Conservation (phyloP, 2,329 filamentous ascomycete species). For the Tolypocladium ovalisporum region DNA sequence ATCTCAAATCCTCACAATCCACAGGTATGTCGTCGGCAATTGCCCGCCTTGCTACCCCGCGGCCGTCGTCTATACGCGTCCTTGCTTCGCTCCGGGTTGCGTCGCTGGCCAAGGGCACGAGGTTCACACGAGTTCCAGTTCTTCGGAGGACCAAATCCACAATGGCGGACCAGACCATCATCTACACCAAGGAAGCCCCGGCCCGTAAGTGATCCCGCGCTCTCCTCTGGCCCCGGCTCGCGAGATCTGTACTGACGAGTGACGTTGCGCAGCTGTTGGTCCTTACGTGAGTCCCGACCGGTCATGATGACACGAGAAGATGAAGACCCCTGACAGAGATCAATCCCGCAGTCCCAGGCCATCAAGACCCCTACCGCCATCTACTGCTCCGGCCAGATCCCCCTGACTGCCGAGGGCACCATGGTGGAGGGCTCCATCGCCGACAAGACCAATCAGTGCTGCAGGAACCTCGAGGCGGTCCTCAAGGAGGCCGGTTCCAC, state of each 20-base stretch:
- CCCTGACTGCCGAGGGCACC: conserved; percentile 45
- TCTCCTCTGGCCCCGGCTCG: conserved; percentile 2
- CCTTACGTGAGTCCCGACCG: conserved; percentile 43
- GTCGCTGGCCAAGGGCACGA: conserved; percentile 5
- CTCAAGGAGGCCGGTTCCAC: conserved; percentile 71
- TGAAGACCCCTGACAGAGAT: background rate
- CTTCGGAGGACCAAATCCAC: conserved; percentile 22
- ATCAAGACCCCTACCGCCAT: conserved; percentile 55
- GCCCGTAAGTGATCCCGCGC: conserved; percentile 33
- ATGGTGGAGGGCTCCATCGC: conserved; percentile 48
- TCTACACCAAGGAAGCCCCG: conserved; percentile 50
- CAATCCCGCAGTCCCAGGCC: conserved; percentile 44
- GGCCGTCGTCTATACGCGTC: conserved; percentile 2
- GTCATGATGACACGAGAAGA: background rate
- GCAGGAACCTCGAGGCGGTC: conserved; percentile 75
- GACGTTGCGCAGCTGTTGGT: conserved; percentile 37
- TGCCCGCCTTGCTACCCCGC: conserved; percentile 7
- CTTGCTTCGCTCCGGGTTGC: conserved; percentile 1
- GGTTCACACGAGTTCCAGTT: conserved; percentile 20
- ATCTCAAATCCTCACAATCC: background rate
- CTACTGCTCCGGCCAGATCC: conserved; percentile 66
- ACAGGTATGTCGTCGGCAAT: conserved; percentile 15
- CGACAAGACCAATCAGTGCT: conserved; percentile 51
- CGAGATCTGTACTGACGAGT: conserved; percentile 1
- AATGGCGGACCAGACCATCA: conserved; percentile 36